phyloP scores from a whole-genome alignment of 164 flowering plant species.

The Dillenia suffruticosa region DNA sequence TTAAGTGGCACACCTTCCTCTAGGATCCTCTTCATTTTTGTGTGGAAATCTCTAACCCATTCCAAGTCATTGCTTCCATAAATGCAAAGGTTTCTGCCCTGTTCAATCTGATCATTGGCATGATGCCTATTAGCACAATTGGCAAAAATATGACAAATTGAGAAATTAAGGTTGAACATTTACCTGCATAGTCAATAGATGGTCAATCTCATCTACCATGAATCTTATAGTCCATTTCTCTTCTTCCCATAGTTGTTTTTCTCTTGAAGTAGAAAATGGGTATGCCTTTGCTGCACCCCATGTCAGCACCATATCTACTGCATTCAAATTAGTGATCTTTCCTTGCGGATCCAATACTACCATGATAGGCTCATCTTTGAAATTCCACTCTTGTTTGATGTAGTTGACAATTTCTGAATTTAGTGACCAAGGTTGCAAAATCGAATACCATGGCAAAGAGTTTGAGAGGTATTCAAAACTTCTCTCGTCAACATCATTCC shows the following conservation, averaged over 20 bases:
- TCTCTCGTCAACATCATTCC: slow-evolving; percentile 40
- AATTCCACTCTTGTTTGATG: slow-evolving; percentile 46
- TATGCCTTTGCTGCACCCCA: slow-evolving; percentile 70
- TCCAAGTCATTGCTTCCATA: slow-evolving; percentile 55
- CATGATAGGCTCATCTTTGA: slow-evolving; percentile 48
- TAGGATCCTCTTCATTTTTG: slow-evolving; percentile 27
- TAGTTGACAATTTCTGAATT: slow-evolving; percentile 34
- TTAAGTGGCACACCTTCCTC: slow-evolving; percentile 39
- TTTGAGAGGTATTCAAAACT: slow-evolving; percentile 37
- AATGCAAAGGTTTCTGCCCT: slow-evolving; percentile 57
- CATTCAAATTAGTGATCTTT: slow-evolving; percentile 41
- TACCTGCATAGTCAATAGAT: slow-evolving; percentile 49
- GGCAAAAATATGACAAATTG: neutral
- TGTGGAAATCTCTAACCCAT: slow-evolving; percentile 59
- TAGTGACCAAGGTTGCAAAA: slow-evolving; percentile 53
- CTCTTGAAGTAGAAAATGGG: slow-evolving; percentile 66
- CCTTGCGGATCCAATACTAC: slow-evolving; percentile 65
- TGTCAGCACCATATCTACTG: slow-evolving; percentile 56
- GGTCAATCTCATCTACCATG: slow-evolving; percentile 38
- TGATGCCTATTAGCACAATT: neutral
- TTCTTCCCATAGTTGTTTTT: slow-evolving; percentile 58
- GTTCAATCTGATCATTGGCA: slow-evolving; percentile 46
- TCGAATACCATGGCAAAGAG: slow-evolving; percentile 61
- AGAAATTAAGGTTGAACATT: slow-evolving; percentile 5
- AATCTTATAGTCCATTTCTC: slow-evolving; percentile 46